Evolutionary conservation across 2,329 filamentous ascomycete genomes (phyloP).

Genomic region (Alternaria sp.): DNA sequence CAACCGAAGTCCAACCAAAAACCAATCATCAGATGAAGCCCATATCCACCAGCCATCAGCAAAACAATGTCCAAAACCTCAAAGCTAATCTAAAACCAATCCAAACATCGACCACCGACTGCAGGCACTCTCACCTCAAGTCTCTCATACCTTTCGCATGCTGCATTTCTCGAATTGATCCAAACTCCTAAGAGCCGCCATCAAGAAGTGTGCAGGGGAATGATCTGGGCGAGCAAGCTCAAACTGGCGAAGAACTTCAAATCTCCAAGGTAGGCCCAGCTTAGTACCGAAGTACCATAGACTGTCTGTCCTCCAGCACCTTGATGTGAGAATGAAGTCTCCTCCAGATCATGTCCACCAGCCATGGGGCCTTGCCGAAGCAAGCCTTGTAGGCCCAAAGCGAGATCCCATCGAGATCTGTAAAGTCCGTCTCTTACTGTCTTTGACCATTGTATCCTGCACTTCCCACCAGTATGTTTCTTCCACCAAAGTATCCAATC

Average conservation of each 20-base stretch:
- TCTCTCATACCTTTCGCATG: conserved; percentile 3
- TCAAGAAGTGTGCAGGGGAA: conserved; percentile 10
- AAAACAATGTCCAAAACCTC: conserved; percentile 2
- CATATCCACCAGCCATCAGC: conserved; percentile 4
- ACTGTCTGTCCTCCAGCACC: conserved; percentile 20
- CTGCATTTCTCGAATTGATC: conserved; percentile 17
- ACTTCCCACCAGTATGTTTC: conserved; percentile 6
- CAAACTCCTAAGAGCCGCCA: conserved; percentile 10
- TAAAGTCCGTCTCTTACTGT: conserved; percentile 1
- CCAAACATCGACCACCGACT: conserved; percentile 9
- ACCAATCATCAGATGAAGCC: not conserved
- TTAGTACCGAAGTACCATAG: conserved; percentile 11
- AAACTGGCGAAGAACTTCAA: not conserved
- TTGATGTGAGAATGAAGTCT: conserved; percentile 2
- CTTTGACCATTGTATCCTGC: conserved; percentile 4
- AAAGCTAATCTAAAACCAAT: not conserved
- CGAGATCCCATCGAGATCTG: conserved; percentile 4
- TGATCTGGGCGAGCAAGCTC: not conserved
- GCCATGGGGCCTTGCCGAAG: conserved; percentile 1
- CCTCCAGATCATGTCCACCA: conserved; percentile 15
- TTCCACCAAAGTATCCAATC: not conserved
- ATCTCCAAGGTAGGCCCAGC: conserved; percentile 14
- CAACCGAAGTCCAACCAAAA: not conserved
- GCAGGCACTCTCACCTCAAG: not conserved
- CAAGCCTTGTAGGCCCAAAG: conserved; percentile 10